Conservation (phyloP, 2,329 filamentous ascomycete species). For the Hypoxylon rubiginosum region DNA sequence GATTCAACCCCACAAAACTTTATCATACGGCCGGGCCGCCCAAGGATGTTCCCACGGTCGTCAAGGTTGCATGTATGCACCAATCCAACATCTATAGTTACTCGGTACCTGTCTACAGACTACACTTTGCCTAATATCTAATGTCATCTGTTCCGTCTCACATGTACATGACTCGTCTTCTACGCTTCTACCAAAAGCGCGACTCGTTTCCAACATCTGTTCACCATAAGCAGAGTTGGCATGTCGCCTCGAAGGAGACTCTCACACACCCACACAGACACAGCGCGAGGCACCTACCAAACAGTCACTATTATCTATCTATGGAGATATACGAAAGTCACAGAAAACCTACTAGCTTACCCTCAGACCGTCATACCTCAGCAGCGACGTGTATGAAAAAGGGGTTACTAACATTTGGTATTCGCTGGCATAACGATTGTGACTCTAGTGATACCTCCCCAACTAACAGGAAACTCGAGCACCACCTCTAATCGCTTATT, state of each 20-base stretch:
- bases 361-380: too few species aligned
- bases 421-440: too few species aligned
- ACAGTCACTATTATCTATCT: too few species aligned
- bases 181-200: too few species aligned
- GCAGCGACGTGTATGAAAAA: too few species aligned
- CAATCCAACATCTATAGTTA: neutral
- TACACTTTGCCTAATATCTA: neutral
- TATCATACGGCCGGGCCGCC: constrained; percentile 13
- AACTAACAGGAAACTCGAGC: too few species aligned
- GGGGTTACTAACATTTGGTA: too few species aligned
- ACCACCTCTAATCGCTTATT: neutral
- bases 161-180: neutral
- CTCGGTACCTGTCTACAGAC: neutral
- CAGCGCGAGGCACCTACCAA: too few species aligned
- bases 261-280: neutral
- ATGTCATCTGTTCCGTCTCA: neutral
- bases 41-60: neutral
- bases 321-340: too few species aligned
- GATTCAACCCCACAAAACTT: constrained; percentile 38
- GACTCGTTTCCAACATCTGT: neutral
- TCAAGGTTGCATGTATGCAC: neutral
- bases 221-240: neutral
- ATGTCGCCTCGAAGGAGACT: neutral
- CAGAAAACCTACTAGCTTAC: too few species aligned
- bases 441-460: too few species aligned